Conservation (phyloP, 257 asterid species). For the Solanum chiquidenum region DNA sequence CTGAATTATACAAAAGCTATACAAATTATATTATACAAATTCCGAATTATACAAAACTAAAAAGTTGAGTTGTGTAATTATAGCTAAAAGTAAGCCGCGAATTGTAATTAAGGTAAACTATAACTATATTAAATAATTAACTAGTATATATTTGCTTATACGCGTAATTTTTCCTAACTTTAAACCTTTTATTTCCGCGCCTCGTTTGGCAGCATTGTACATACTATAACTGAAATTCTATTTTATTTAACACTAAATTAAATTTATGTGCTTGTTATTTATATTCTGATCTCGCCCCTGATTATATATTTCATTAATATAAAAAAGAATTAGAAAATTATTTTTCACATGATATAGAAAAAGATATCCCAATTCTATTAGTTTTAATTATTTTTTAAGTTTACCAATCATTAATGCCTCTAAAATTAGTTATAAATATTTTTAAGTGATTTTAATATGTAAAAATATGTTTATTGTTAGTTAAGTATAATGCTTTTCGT, state of each 20-base stretch:
- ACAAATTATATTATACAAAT: no score
- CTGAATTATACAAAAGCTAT: no score
- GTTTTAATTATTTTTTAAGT: background rate
- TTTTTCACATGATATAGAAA: background rate
- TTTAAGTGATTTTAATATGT: background rate
- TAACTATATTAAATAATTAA: no score
- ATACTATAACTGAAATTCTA: background rate
- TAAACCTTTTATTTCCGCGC: background rate
- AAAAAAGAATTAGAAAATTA: background rate
- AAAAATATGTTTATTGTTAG: background rate
- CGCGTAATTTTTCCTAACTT: background rate
- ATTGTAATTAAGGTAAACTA: no score
- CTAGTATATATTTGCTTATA: no score
- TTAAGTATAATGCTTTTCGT: background rate
- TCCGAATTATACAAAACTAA: no score
- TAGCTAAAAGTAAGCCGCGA: no score
- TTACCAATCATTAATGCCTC: background rate
- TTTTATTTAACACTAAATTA: background rate
- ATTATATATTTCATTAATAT: background rate
- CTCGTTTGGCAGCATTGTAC: no score
- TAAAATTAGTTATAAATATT: background rate
- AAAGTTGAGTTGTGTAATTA: no score
- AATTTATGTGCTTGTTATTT: background rate
- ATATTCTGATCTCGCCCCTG: background rate
- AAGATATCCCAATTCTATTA: background rate